Conservation (phyloP, 257 asterid genomes). For the Petrea volubilis region DNA sequence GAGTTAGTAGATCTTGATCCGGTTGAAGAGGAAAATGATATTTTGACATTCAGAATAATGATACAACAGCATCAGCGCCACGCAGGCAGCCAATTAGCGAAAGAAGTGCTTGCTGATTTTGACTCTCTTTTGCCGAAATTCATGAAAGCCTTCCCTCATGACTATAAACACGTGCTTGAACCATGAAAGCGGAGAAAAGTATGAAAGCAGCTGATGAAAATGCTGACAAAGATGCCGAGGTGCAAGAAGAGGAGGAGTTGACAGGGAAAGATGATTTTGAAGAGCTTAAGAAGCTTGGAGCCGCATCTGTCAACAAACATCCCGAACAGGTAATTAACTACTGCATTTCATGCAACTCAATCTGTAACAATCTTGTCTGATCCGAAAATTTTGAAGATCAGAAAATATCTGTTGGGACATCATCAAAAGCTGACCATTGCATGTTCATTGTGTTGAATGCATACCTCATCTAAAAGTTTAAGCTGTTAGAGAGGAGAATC, state of each 20-base stretch:
- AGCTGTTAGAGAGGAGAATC: too few species aligned
- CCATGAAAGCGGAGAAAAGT: slow-evolving; percentile 56
- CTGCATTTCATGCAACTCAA: too few species aligned
- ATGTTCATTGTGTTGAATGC: too few species aligned
- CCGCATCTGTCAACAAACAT: slow-evolving; percentile 37
- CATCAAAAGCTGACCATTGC: background rate
- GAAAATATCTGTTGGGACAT: background rate
- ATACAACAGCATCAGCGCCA: slow-evolving; percentile 98
- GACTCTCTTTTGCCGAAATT: slow-evolving; percentile 76
- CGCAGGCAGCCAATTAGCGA: slow-evolving; percentile 84
- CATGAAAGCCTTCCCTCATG: slow-evolving; percentile 91
- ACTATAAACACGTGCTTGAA: slow-evolving; percentile 77
- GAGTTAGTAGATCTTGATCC: slow-evolving; percentile 96
- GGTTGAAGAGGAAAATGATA: slow-evolving; percentile 86
- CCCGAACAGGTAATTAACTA: slow-evolving; percentile 48
- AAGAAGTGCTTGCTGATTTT: slow-evolving; percentile 74
- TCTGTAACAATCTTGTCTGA: background rate
- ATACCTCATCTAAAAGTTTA: too few species aligned
- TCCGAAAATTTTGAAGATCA: background rate
- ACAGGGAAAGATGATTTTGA: slow-evolving; percentile 84
- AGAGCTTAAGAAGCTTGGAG: slow-evolving; percentile 85
- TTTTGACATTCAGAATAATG: slow-evolving; percentile 79
- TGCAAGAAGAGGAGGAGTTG: slow-evolving; percentile 65
- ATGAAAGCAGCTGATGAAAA: slow-evolving; percentile 46
- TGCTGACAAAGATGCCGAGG: slow-evolving; percentile 62